Evolutionary conservation across 2,329 filamentous ascomycete species (phyloP), one percentile per base, ranked within the genome.

Genomic region (Colletotrichum shisoi): DNA sequence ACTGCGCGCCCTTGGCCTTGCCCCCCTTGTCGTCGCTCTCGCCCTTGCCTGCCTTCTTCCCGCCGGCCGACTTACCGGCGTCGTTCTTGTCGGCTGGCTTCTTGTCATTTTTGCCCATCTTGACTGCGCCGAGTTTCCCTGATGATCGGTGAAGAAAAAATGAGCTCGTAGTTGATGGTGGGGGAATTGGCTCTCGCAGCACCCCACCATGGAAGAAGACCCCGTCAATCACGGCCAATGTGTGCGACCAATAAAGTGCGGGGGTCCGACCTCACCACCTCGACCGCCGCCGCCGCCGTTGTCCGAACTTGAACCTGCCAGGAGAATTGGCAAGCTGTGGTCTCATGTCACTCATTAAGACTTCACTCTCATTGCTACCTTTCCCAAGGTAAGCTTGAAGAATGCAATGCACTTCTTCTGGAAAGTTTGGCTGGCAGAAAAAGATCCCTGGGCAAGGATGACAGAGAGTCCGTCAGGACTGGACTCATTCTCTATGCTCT

Each of bases 1-100:
- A 83, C 73, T 89, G 87, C 0, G 88, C 89, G 27, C 87, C 83
- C 74, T 89, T 90, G 63, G 82, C 79, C 71, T 85, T 85, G 48
- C 75, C 74, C 12, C 71, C 69, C 46, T 75, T 76, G 31, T 73
- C 74, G 54, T 72, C 74, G 57, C 71, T 74, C 3, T 72, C 74
- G 39, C 62, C 68, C 66, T 76, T 77, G 44, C 70, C 72, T 6
- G 71, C 72, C 68, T 81, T 81, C 48, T 80, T 80, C 57, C 74
- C 73, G 48, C 76, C 76, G 48, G 39, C 54, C 71, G 74, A 24
- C 57, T 69, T 62, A n/a, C 49, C 57, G 19, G 53, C 59, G 40
- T 64, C 65, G 60, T 81, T 81, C 68, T 80, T 80, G 70, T 79
- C 78, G 39, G 65, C 65, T 17, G 62, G 51, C 27, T 68, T 68